These are phyloP conservation scores for Colletotrichum lupini DNA, from an alignment of 2,329 filamentous ascomycete species.

Conservation along the genomic window DNA sequence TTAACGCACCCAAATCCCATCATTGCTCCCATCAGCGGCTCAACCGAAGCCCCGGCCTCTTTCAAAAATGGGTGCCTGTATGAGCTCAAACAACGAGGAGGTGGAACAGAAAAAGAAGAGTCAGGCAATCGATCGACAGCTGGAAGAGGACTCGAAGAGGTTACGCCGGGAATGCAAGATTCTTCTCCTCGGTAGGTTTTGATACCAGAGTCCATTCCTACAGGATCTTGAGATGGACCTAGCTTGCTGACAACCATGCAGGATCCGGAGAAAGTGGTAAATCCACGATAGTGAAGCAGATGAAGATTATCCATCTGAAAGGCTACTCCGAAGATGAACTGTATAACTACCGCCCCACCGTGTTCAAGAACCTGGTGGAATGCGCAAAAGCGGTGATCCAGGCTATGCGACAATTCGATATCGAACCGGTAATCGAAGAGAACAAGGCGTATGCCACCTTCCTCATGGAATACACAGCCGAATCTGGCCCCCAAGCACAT, in stretches of 20 bases:
- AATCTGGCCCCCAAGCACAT: slow-evolving; percentile 87
- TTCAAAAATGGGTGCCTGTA: slow-evolving; percentile 86
- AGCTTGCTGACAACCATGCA: slow-evolving; percentile 50
- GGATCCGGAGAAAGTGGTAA: slow-evolving; percentile 99
- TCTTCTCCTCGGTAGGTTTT: slow-evolving; percentile 83
- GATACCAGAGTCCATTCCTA: background rate
- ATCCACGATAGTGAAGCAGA: slow-evolving; percentile 99
- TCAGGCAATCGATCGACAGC: slow-evolving; percentile 91
- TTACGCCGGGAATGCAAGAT: slow-evolving; percentile 99
- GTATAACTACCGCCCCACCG: slow-evolving; percentile 91
- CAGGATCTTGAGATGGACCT: background rate
- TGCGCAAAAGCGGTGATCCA: slow-evolving; percentile 93
- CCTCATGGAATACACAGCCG: slow-evolving; percentile 87
- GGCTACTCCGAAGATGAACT: slow-evolving; percentile 96
- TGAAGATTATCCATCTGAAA: slow-evolving; percentile 99
- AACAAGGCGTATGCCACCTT: slow-evolving; percentile 83
- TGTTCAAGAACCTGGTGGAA: slow-evolving; percentile 98
- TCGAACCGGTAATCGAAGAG: slow-evolving; percentile 78
- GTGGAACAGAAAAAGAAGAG: slow-evolving; percentile 95
- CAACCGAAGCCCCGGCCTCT: background rate
- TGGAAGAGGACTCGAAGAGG: slow-evolving; percentile 94
- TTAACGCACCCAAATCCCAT: background rate
- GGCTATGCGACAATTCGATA: slow-evolving; percentile 91
- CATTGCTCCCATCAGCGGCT: background rate
- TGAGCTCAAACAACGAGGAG: slow-evolving; percentile 89